Evolutionary conservation across 768 basidiomycete genomes (phyloP).

Genomic region (Panellus pusillus): DNA sequence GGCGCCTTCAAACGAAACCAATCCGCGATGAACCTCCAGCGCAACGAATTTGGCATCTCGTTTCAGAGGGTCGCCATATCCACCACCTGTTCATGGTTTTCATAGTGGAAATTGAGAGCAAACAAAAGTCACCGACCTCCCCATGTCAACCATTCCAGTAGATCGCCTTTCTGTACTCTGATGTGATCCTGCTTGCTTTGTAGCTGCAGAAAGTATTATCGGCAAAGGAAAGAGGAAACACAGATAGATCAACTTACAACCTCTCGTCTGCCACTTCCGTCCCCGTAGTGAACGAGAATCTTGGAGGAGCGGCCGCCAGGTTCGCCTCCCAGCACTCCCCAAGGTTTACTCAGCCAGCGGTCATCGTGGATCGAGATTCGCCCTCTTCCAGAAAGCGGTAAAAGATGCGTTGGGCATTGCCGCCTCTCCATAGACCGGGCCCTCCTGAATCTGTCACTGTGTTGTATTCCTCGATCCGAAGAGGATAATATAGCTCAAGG

Average conservation of each 20-base stretch:
- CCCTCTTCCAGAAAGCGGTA: slow-evolving; percentile 21
- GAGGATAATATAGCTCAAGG: slow-evolving; percentile 19
- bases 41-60: slow-evolving; percentile 20
- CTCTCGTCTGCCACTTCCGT: slow-evolving; percentile 14
- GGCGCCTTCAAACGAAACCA: slow-evolving; percentile 14
- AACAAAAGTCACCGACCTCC: slow-evolving; percentile 5
- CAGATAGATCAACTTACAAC: neutral
- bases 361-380: slow-evolving; percentile 23
- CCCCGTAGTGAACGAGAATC: slow-evolving; percentile 9
- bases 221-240: neutral
- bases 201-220: neutral
- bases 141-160: slow-evolving; percentile 23
- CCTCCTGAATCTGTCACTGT: slow-evolving; percentile 22
- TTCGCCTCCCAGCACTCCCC: slow-evolving; percentile 22
- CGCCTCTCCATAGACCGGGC: slow-evolving; percentile 17
- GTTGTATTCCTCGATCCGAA: slow-evolving; percentile 21
- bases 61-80: slow-evolving; percentile 18
- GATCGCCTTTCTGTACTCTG: slow-evolving; percentile 15
- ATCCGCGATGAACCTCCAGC: slow-evolving; percentile 10
- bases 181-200: slow-evolving; percentile 20
- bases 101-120: neutral
- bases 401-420: slow-evolving; percentile 19
- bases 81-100: slow-evolving; percentile 6
- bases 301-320: slow-evolving; percentile 18
- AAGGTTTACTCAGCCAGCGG: slow-evolving; percentile 23